Conservation (phyloP, 2,329 filamentous ascomycete species). For the Tolypocladium cylindrosporum region DNA sequence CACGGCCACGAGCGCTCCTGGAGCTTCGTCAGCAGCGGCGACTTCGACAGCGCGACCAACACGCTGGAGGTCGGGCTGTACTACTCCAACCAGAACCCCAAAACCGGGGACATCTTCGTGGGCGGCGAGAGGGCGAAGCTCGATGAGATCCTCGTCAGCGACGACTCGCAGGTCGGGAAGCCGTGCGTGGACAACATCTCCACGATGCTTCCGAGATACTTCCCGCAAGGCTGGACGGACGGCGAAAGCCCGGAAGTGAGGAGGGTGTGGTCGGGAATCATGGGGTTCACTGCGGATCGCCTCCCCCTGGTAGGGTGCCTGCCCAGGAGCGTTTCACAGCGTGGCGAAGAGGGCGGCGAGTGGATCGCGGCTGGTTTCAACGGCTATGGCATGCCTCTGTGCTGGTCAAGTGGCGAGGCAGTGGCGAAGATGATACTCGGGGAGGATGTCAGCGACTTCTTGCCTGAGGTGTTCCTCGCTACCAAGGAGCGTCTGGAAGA, state of each 20-base stretch:
- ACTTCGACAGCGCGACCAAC: conserved; percentile 37
- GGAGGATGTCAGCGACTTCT: conserved; percentile 10
- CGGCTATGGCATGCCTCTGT: conserved; percentile 40
- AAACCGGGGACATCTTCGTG: conserved; percentile 34
- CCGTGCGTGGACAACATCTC: conserved; percentile 20
- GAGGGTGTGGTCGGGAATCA: conserved; percentile 35
- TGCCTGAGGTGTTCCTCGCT: conserved; percentile 9
- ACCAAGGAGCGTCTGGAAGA: conserved; percentile 7
- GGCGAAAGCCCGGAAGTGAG: conserved; percentile 16
- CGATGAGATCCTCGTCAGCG: conserved; percentile 29
- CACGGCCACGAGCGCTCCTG: conserved; percentile 28
- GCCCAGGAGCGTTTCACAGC: conserved; percentile 14
- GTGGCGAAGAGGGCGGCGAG: conserved; percentile 20
- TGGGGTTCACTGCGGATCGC: conserved; percentile 33
- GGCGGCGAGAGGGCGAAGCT: conserved; percentile 34
- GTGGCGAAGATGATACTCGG: conserved; percentile 15
- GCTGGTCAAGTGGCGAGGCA: conserved; percentile 37
- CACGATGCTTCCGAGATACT: conserved; percentile 27
- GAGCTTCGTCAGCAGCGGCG: conserved; percentile 30
- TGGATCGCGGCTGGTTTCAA: conserved; percentile 39
- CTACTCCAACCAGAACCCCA: conserved; percentile 14
- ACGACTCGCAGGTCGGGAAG: conserved; percentile 29
- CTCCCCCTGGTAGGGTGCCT: conserved; percentile 37
- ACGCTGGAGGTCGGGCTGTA: conserved; percentile 15
- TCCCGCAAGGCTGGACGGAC: conserved; percentile 19